A percentile compares a stretch with the other conserved stretches of the same genome.
phyloP scores from a whole-genome alignment of 2,329 filamentous ascomycete genomes.

The Dactylellina drechsleri region DNA sequence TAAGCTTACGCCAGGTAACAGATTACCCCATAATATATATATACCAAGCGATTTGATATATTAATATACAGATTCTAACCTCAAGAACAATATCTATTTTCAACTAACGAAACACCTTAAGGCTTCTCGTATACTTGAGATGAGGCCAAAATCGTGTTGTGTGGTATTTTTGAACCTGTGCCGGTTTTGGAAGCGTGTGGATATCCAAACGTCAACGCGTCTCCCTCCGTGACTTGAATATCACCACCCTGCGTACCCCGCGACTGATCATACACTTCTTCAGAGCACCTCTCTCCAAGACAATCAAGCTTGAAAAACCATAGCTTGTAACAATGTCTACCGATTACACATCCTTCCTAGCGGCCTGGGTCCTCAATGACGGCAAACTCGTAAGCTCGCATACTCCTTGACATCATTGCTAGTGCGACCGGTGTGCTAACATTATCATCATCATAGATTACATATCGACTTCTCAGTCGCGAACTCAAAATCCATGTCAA shows the following conservation, averaged over 20 bases:
- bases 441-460: constrained; percentile 70
- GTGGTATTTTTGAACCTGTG: constrained; percentile 10
- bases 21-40: too few species aligned
- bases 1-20: too few species aligned
- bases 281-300: background rate
- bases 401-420: background rate
- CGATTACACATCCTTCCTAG: constrained; percentile 51
- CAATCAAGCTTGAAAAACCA: background rate
- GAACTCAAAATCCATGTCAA: constrained; percentile 86
- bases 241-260: constrained; percentile 12
- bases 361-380: constrained; percentile 51
- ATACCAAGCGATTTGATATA: too few species aligned
- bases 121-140: too few species aligned
- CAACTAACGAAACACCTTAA: too few species aligned
- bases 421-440: background rate
- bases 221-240: constrained; percentile 27
- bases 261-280: background rate
- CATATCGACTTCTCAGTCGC: constrained; percentile 85
- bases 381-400: constrained; percentile 32
- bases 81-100: too few species aligned
- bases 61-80: too few species aligned
- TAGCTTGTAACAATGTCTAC: constrained; percentile 30
- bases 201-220: constrained; percentile 28
- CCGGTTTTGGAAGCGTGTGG: constrained; percentile 33
- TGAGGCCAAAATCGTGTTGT: constrained; percentile 32